Conservation (phyloP, 1,284 basidiomycete genomes). For the Xerocomus amazonicus region DNA sequence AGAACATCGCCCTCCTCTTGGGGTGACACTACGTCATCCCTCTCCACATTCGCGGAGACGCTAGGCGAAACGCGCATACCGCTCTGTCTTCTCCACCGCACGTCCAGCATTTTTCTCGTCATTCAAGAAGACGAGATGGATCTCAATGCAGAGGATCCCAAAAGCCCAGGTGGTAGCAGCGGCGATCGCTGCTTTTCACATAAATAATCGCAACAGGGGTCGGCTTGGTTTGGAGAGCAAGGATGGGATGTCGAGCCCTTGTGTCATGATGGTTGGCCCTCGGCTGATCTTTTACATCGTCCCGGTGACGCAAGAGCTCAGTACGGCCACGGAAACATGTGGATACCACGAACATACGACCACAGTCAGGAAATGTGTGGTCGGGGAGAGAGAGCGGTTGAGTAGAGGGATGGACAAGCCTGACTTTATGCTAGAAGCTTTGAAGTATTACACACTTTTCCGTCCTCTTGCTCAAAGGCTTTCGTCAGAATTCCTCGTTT, state of each 20-base stretch:
- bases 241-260: neutral
- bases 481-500: too few relatives aligned
- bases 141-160: neutral
- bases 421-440: too few relatives aligned
- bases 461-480: too few relatives aligned
- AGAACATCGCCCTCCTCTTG: too few relatives aligned
- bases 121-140: neutral
- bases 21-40: too few relatives aligned
- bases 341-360: too few relatives aligned
- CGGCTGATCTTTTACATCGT: neutral
- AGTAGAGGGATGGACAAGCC: too few relatives aligned
- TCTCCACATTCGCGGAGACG: neutral
- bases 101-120: neutral
- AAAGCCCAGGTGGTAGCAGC: neutral
- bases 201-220: neutral
- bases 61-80: neutral
- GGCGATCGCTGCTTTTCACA: neutral
- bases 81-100: neutral
- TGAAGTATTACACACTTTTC: too few relatives aligned
- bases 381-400: too few relatives aligned
- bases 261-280: neutral
- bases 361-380: too few relatives aligned
- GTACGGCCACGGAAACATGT: neutral
- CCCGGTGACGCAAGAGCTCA: neutral
- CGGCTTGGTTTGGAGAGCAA: neutral